These are phyloP conservation scores for Nitzschia inconspicua DNA, from an alignment of 108 stramenopile species.

Conservation along the genomic window DNA sequence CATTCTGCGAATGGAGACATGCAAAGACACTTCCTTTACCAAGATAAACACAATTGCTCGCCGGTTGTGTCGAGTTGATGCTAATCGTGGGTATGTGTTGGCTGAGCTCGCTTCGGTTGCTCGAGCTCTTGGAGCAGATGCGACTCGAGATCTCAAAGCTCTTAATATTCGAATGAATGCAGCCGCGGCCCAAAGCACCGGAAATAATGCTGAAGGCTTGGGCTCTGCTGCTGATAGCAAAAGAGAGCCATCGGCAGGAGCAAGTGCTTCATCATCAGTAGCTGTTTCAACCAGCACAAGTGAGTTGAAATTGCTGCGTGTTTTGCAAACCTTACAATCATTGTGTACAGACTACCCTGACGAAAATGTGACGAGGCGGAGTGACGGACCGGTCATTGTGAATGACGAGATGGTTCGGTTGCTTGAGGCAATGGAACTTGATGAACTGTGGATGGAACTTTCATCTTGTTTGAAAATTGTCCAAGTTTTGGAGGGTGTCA, in stretches of 20 bases:
- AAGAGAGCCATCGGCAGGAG: slow-evolving; percentile 5
- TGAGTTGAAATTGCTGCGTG: slow-evolving; percentile 88
- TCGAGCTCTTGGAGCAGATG: slow-evolving; percentile 66
- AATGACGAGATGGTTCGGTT: slow-evolving; percentile 66
- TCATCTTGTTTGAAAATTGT: slow-evolving; percentile 71
- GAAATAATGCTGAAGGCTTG: not conserved
- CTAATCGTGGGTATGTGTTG: slow-evolving; percentile 46
- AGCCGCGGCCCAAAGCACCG: slow-evolving; percentile 6
- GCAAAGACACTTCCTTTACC: slow-evolving; percentile 68
- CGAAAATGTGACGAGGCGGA: slow-evolving; percentile 39
- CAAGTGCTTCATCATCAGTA: slow-evolving; percentile 71
- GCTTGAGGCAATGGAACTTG: slow-evolving; percentile 66
- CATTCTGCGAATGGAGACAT: slow-evolving; percentile 69
- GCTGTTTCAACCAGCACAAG: slow-evolving; percentile 82
- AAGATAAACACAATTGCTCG: slow-evolving; percentile 75
- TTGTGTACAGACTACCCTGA: slow-evolving; percentile 58
- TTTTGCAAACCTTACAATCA: slow-evolving; percentile 80
- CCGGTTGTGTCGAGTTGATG: slow-evolving; percentile 70
- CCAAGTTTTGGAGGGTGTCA: slow-evolving; percentile 86
- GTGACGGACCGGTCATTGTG: slow-evolving; percentile 31
- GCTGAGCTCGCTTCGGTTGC: slow-evolving; percentile 66
- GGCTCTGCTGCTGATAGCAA: slow-evolving; percentile 6
- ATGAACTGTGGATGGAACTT: slow-evolving; percentile 79
- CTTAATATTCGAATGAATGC: slow-evolving; percentile 64
- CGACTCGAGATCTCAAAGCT: slow-evolving; percentile 65